phyloP scores from a whole-genome alignment of 495 filamentous ascomycete genomes.

The Podospora anserina region DNA sequence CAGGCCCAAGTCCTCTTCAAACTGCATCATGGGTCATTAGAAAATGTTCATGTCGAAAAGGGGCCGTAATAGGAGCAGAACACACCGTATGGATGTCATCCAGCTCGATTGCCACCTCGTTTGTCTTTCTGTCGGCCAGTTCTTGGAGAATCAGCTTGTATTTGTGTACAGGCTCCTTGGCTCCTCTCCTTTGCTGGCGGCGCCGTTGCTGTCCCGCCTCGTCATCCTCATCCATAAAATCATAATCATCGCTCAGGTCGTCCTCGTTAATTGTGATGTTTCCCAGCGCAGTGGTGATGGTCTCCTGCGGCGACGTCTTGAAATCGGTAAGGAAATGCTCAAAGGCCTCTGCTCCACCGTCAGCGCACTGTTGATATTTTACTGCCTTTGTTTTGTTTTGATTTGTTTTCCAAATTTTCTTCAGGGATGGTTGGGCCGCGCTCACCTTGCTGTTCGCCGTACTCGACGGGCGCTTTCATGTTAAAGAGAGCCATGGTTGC shows the following conservation, averaged over 20 bases:
- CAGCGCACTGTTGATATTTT: slow-evolving; percentile 7
- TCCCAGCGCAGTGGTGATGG: slow-evolving; percentile 70
- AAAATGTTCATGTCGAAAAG: background rate
- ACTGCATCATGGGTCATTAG: slow-evolving; percentile 47
- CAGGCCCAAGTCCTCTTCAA: slow-evolving; percentile 65
- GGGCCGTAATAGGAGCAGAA: background rate
- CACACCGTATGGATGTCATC: slow-evolving; percentile 77
- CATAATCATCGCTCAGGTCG: slow-evolving; percentile 87
- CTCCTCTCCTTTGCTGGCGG: slow-evolving; percentile 36
- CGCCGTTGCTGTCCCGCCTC: slow-evolving; percentile 49
- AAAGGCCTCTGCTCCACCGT: slow-evolving; percentile 61
- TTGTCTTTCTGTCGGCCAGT: slow-evolving; percentile 70
- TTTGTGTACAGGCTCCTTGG: slow-evolving; percentile 61
- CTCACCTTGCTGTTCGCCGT: slow-evolving; percentile 76
- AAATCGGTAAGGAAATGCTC: slow-evolving; percentile 83
- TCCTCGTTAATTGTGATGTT: slow-evolving; percentile 84
- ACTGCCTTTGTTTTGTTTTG: slow-evolving; percentile 2
- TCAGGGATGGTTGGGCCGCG: slow-evolving; percentile 8
- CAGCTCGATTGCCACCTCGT: slow-evolving; percentile 79
- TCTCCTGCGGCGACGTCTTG: slow-evolving; percentile 77
- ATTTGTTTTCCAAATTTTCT: slow-evolving; percentile 3
- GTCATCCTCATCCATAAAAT: slow-evolving; percentile 87
- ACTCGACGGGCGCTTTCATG: slow-evolving; percentile 73
- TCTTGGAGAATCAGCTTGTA: slow-evolving; percentile 90
- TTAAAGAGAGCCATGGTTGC: slow-evolving; percentile 73